Evolutionary conservation across 1,284 basidiomycete genomes (phyloP).

Genomic region (Cryptococcus depauperatus): DNA sequence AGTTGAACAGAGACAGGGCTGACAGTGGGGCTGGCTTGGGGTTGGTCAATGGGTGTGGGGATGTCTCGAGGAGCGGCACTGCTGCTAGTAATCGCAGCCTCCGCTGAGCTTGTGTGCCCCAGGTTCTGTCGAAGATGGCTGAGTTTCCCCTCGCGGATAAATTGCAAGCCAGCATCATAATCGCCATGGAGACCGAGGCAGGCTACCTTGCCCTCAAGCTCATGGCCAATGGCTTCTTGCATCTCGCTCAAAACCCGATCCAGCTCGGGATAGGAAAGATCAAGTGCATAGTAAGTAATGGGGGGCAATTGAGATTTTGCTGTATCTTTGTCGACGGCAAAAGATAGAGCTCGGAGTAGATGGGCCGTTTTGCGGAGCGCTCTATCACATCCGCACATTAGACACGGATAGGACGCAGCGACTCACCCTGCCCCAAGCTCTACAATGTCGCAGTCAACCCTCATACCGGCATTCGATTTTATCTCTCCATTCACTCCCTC

Average conservation of each 20-base stretch:
- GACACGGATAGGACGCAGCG: neutral
- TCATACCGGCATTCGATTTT: constrained; percentile 41
- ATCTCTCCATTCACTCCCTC: constrained; percentile 51
- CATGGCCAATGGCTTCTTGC: constrained; percentile 56
- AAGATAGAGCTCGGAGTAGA: constrained; percentile 63
- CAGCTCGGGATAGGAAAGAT: constrained; percentile 80
- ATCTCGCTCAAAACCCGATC: constrained; percentile 70
- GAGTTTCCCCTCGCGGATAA: constrained; percentile 48
- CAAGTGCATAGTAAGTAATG: constrained; percentile 85
- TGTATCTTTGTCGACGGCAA: constrained; percentile 42
- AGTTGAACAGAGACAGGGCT: constrained; percentile 15
- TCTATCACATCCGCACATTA: constrained; percentile 31
- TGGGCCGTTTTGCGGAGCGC: constrained; percentile 84
- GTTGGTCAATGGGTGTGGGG: neutral
- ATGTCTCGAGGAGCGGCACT: neutral
- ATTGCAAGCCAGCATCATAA: constrained; percentile 66
- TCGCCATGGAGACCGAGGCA: constrained; percentile 81
- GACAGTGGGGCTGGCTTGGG: constrained; percentile 3
- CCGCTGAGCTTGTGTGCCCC: neutral
- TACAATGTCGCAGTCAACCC: constrained; percentile 54
- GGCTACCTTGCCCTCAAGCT: constrained; percentile 60
- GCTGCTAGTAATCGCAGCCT: neutral
- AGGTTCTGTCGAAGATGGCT: constrained; percentile 10
- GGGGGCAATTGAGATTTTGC: constrained; percentile 39
- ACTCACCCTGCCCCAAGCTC: constrained; percentile 85